Evolutionary conservation across 129 eudicot genomes (phyloP).

Genomic region (Deinandra increscens): DNA sequence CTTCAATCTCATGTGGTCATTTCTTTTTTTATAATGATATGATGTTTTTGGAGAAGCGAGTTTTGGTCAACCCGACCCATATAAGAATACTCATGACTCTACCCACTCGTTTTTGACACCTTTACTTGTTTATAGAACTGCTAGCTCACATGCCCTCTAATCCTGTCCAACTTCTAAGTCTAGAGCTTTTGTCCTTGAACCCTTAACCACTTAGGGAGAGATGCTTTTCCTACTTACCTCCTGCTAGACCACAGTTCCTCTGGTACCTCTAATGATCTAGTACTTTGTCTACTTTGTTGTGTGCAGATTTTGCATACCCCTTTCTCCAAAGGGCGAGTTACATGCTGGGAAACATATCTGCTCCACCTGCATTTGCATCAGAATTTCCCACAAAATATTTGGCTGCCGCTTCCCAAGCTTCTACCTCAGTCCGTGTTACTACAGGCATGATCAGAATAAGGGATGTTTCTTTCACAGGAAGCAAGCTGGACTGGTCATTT

Average conservation of each 20-base stretch:
- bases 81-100: background rate
- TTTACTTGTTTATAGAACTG: too few species aligned
- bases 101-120: background rate
- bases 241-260: too few species aligned
- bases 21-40: background rate
- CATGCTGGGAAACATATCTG: slow-evolving; percentile 65
- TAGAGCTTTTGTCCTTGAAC: too few species aligned
- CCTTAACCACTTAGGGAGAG: too few species aligned
- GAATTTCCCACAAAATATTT: slow-evolving; percentile 63
- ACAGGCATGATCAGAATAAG: slow-evolving; percentile 76
- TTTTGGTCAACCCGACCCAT: background rate
- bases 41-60: background rate
- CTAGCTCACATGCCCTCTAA: too few species aligned
- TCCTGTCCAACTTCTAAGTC: too few species aligned
- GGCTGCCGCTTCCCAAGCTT: slow-evolving; percentile 53
- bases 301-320: slow-evolving; percentile 60
- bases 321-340: slow-evolving; percentile 59
- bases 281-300: slow-evolving; percentile 1
- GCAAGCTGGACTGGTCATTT: slow-evolving; percentile 45
- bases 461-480: slow-evolving; percentile 38
- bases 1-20: background rate
- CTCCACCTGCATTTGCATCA: slow-evolving; percentile 83
- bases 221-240: too few species aligned
- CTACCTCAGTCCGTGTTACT: slow-evolving; percentile 66
- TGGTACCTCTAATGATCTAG: background rate